phyloP scores from a whole-genome alignment of 768 basidiomycete species.

The Tylopilus rubrobrunneus region DNA sequence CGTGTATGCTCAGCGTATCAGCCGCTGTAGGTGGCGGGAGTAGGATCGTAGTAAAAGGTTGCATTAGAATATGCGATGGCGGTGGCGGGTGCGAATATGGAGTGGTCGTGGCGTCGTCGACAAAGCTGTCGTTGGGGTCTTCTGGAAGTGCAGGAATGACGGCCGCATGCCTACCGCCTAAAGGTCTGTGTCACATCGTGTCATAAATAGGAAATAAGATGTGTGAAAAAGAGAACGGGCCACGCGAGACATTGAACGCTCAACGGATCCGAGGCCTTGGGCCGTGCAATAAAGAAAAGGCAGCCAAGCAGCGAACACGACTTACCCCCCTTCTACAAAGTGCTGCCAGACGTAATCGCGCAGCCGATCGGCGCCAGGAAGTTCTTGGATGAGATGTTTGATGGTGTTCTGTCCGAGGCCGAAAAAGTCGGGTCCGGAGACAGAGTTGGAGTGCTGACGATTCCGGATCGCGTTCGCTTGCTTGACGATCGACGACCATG shows the following conservation, averaged over 20 bases:
- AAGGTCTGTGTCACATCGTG: constrained; percentile 46
- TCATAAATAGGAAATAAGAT: constrained; percentile 31
- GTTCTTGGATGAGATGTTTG: constrained; percentile 86
- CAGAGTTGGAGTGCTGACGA: constrained; percentile 80
- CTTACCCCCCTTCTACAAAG: constrained; percentile 83
- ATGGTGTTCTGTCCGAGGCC: constrained; percentile 85
- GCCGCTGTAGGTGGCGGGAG: constrained; percentile 26
- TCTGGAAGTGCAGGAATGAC: constrained; percentile 79
- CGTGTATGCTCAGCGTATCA: constrained; percentile 31
- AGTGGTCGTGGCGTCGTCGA: constrained; percentile 19
- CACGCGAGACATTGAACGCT: constrained; percentile 7
- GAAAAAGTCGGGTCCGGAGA: constrained; percentile 87
- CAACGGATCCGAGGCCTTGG: constrained; percentile 5
- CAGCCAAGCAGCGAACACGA: constrained; percentile 20
- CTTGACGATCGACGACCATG: constrained; percentile 81
- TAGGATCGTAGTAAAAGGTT: constrained; percentile 29
- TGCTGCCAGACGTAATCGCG: constrained; percentile 85
- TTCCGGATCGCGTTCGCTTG: constrained; percentile 79
- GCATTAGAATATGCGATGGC: constrained; percentile 17
- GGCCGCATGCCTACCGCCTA: constrained; percentile 79
- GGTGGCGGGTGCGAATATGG: constrained; percentile 21
- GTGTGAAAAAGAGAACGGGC: constrained; percentile 16
- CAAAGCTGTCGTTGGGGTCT: constrained; percentile 35
- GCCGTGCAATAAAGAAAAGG: constrained; percentile 6
- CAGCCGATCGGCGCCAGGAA: constrained; percentile 66